Base-by-base conservation (phyloP, 495 filamentous ascomycete species). In the Apiosordaria backusii region DNA sequence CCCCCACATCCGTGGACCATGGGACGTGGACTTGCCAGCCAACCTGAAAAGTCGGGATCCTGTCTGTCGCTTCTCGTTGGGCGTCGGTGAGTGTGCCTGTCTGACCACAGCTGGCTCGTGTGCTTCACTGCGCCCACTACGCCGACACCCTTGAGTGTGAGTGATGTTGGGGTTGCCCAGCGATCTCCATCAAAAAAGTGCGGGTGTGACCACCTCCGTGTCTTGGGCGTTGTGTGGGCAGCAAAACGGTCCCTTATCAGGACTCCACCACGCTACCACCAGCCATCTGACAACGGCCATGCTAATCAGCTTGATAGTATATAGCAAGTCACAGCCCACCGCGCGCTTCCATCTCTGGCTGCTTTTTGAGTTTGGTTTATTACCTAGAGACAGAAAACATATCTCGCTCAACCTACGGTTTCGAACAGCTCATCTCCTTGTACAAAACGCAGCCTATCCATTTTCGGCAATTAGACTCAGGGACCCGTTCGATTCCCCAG, bases 391-490 rank as follows among this genome's bases (percentile, higher is more conserved):
- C 35, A 7, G 35, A 45, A 45, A 45, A 9, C 35, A 45, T 45
- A 45, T 45, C 35, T 45, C 35, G 35, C 35, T 45, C 35, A 23
- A 55, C 21, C 52, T 55, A 55, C 52, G 4, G 3, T n/a, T 23
- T 22, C 52, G 22, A 55, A 55, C 18, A 21, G 3, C n/a, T 21
- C 4, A 22, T 4, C 52, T 55, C 18, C n/a, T 21, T 19, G 22
- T 7, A 55, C n/a, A 21, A 55, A 21, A 10, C 24, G 21, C 9
- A 25, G 57, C 25, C 24, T 16, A 13, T 24, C 21, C 57, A 29
- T 59, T 59, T 59, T 24, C 57, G 16, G 57, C 57, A 24, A 18
- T 18, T 27, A 27, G 4, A 59, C 57, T 67, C 68, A 70, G 68
- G 66, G 57, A 57, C 69, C 60, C 58, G 24, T 50, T 57, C 23